Percentiles rank a stretch among this genome's conserved stretches.
Conservation (phyloP, 306 rosid genomes). For the Bauhinia variegata region DNA sequence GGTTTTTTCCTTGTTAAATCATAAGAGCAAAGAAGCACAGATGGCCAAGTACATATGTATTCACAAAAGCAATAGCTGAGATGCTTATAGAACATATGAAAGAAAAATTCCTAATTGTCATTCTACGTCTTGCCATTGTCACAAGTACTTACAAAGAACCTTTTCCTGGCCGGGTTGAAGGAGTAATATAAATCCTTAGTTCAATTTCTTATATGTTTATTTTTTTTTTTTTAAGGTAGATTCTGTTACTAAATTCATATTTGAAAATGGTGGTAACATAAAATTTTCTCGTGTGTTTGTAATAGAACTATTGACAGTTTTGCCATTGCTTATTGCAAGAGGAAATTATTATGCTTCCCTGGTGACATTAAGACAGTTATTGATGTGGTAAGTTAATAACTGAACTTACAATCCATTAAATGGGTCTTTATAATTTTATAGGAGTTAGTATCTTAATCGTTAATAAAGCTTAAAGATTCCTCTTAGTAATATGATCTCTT, state of each 20-base stretch:
- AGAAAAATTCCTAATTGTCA: conserved; percentile 47
- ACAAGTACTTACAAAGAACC: too few species aligned
- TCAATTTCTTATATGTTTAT: too few species aligned
- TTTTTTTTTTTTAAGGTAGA: too few species aligned
- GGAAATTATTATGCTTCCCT: conserved; percentile 63
- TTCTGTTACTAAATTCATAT: too few species aligned
- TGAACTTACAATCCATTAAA: too few species aligned
- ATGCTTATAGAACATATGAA: conserved; percentile 59
- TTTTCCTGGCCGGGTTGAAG: too few species aligned
- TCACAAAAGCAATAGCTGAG: conserved; percentile 86
- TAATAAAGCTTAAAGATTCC: not conserved
- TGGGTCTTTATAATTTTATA: not conserved
- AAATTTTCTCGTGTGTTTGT: not conserved
- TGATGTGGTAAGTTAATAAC: conserved; percentile 29
- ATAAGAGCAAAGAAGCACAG: conserved; percentile 69
- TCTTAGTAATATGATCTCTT: not conserved
- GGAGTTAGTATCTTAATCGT: too few species aligned
- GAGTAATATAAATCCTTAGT: too few species aligned
- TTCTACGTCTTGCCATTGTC: too few species aligned
- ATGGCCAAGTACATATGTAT: conserved; percentile 89
- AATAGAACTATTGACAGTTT: conserved; percentile 80
- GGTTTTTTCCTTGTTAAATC: too few species aligned
- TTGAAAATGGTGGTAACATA: not conserved
- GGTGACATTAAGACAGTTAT: conserved; percentile 50
- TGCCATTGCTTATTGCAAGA: conserved; percentile 72